Conservation (phyloP, 345 rosid genomes). For the Tarenaya hassleriana region DNA sequence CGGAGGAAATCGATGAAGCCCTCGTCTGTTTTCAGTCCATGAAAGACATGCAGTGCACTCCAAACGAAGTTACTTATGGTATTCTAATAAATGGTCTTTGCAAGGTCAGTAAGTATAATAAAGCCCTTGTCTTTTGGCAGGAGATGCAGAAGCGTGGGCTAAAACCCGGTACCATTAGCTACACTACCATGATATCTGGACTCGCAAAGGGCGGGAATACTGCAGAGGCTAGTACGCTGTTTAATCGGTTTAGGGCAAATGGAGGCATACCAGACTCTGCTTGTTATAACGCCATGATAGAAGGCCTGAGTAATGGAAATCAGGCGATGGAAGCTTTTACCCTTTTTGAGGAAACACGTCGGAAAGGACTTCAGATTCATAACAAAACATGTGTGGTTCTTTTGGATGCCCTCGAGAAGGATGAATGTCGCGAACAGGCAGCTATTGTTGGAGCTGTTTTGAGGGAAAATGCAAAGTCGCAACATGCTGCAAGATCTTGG, state of each 20-base stretch:
- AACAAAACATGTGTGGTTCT: conserved; percentile 77
- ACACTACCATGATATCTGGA: conserved; percentile 79
- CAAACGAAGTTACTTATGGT: conserved; percentile 72
- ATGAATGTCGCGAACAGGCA: conserved; percentile 89
- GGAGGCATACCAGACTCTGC: conserved; percentile 75
- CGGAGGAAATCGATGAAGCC: conserved; percentile 86
- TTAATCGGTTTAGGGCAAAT: conserved; percentile 58
- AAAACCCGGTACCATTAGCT: conserved; percentile 62
- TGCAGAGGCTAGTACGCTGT: conserved; percentile 56
- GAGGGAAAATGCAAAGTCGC: conserved; percentile 79
- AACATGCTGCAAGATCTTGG: conserved; percentile 80
- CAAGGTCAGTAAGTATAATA: conserved; percentile 75
- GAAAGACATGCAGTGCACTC: conserved; percentile 67
- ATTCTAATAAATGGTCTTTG: conserved; percentile 88
- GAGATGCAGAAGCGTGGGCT: conserved; percentile 85
- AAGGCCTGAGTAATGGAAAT: conserved; percentile 65
- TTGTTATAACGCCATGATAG: conserved; percentile 75
- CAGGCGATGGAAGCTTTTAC: conserved; percentile 69
- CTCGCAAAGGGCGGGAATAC: conserved; percentile 89
- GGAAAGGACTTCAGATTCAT: conserved; percentile 57
- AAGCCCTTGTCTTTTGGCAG: conserved; percentile 97
- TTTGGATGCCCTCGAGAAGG: conserved; percentile 81
- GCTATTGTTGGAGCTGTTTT: conserved; percentile 87
- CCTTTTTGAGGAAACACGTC: conserved; percentile 76
- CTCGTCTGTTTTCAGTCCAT: conserved; percentile 75